These are phyloP conservation scores for Metschnikowia lachancei DNA, from an alignment of 805 yeast species.

Conservation along the genomic window DNA sequence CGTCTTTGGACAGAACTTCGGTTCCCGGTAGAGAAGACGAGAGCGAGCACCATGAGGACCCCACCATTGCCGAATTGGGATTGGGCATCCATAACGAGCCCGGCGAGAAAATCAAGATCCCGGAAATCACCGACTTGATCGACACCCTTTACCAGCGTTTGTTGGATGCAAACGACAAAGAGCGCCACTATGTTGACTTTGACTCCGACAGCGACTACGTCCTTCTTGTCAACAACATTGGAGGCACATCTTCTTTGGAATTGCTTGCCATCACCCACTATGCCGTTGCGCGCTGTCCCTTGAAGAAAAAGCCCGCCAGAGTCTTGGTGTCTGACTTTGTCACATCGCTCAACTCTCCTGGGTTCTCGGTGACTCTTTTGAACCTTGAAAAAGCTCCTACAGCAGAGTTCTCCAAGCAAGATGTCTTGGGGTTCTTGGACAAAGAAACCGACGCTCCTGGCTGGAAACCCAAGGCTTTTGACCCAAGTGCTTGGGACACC, in stretches of 20 bases:
- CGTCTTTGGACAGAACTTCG: slow-evolving; percentile 83
- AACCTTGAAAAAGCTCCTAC: slow-evolving; percentile 51
- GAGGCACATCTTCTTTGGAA: slow-evolving; percentile 84
- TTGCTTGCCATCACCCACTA: slow-evolving; percentile 67
- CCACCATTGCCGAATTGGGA: slow-evolving; percentile 79
- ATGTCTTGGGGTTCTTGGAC: slow-evolving; percentile 57
- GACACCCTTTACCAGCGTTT: slow-evolving; percentile 60
- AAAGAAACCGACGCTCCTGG: slow-evolving; percentile 76
- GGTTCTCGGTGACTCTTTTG: slow-evolving; percentile 80
- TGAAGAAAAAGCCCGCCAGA: slow-evolving; percentile 62
- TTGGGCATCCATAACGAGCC: slow-evolving; percentile 97
- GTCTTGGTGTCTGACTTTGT: slow-evolving; percentile 75
- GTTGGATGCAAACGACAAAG: slow-evolving; percentile 61
- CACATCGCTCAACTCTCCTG: slow-evolving; percentile 89
- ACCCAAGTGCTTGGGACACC: slow-evolving; percentile 30
- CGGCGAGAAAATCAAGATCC: slow-evolving; percentile 73
- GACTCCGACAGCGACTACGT: slow-evolving; percentile 61
- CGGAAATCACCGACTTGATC: slow-evolving; percentile 59
- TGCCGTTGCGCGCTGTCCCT: slow-evolving; percentile 50
- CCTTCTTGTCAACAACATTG: slow-evolving; percentile 77
- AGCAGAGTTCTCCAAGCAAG: slow-evolving; percentile 11
- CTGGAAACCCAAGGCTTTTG: slow-evolving; percentile 56
- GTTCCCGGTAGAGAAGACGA: slow-evolving; percentile 72
- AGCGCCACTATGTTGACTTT: slow-evolving; percentile 79
- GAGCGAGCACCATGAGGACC: slow-evolving; percentile 45